phyloP scores from a whole-genome alignment of 192 early-diverging fungal genomes.

The Chytriomyces hyalinus region DNA sequence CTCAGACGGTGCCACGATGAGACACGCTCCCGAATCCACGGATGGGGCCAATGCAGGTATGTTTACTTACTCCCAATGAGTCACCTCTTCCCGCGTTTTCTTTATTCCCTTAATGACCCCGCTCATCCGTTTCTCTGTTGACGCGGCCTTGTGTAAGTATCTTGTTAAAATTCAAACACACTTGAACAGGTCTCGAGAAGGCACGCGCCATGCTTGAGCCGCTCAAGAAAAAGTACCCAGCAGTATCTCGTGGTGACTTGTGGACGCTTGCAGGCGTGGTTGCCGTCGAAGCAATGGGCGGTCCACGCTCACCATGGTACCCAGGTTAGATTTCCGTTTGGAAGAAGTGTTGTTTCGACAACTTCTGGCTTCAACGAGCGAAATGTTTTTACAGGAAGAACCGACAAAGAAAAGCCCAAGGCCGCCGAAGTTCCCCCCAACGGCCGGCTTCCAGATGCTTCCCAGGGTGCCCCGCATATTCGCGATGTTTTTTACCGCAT shows the following conservation, averaged over 20 bases:
- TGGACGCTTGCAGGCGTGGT: constrained; percentile 74
- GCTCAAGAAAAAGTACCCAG: constrained; percentile 63
- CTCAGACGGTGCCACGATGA: constrained; percentile 74
- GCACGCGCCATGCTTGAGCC: constrained; percentile 55
- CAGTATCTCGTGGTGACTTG: constrained; percentile 73
- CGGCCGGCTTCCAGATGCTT: constrained; percentile 74
- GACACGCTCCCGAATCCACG: constrained; percentile 59
- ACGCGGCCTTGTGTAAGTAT: too few relatives aligned
- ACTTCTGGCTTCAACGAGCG: background rate
- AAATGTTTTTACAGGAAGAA: constrained; percentile 40
- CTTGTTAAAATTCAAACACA: background rate
- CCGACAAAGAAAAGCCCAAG: constrained; percentile 54
- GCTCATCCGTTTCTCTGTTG: too few relatives aligned
- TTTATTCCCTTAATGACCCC: too few relatives aligned
- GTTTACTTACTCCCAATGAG: background rate
- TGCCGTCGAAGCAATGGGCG: constrained; percentile 73
- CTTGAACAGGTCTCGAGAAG: background rate
- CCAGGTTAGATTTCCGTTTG: constrained; percentile 38
- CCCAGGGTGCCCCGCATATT: constrained; percentile 62
- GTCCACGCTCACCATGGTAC: constrained; percentile 67
- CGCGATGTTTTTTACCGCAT: constrained; percentile 62
- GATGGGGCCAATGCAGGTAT: constrained; percentile 74
- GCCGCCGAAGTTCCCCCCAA: constrained; percentile 56
- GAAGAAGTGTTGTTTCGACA: background rate
- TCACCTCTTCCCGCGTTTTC: too few relatives aligned